Conservation (phyloP, 2,329 filamentous ascomycete genomes). For the Trichoderma koningii region DNA sequence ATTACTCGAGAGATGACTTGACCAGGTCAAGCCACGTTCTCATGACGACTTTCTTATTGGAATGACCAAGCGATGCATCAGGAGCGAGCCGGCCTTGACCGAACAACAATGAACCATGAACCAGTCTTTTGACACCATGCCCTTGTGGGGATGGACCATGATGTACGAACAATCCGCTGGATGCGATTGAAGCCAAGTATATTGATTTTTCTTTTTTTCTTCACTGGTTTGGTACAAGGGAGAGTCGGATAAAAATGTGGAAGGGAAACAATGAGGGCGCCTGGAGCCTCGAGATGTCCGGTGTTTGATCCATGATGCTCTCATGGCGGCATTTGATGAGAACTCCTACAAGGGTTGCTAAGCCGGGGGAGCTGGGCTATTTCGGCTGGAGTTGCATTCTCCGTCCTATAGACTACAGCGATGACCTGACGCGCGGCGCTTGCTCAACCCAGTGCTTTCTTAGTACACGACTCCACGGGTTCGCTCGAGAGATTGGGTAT, state of each 20-base stretch:
- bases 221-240: constrained; percentile 18
- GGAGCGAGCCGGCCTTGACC: constrained; percentile 7
- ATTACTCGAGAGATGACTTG: background rate
- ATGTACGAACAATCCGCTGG: constrained; percentile 25
- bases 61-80: constrained; percentile 22
- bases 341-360: constrained; percentile 3
- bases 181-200: constrained; percentile 20
- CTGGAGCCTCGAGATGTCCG: constrained; percentile 7
- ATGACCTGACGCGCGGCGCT: constrained; percentile 3
- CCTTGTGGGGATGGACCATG: constrained; percentile 21
- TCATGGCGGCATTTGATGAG: constrained; percentile 9
- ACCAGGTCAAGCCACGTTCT: background rate
- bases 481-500: constrained; percentile 21
- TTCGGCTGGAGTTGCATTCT: constrained; percentile 16
- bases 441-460: constrained; percentile 19
- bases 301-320: background rate
- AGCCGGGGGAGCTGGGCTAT: too few relatives aligned
- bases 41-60: constrained; percentile 20
- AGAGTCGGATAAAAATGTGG: constrained; percentile 18
- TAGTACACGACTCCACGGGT: background rate
- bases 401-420: constrained; percentile 22
- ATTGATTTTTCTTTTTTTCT: background rate
- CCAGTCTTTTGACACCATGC: constrained; percentile 5
- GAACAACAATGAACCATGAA: constrained; percentile 9
- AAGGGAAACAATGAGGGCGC: constrained; percentile 6